These are phyloP conservation scores for Amylostereum areolatum DNA, from an alignment of 1,284 basidiomycete species.

Conservation along the genomic window DNA sequence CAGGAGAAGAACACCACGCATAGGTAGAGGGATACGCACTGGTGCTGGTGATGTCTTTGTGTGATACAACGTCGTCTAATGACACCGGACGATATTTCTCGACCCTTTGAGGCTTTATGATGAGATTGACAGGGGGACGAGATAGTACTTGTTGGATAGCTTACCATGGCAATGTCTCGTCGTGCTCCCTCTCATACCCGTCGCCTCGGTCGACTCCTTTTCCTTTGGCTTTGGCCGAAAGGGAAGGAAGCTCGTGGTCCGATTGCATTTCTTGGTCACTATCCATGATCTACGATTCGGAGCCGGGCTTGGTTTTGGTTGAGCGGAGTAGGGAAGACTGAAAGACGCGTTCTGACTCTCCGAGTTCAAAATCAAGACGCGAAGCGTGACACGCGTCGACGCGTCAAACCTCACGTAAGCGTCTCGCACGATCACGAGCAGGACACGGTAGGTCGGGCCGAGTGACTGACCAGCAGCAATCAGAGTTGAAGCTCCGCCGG, in stretches of 20 bases:
- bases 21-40: constrained; percentile 48
- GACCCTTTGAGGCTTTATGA: constrained; percentile 54
- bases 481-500: too few species aligned
- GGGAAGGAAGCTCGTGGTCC: constrained; percentile 34
- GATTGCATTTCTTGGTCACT: constrained; percentile 50
- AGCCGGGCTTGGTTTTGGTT: not conserved
- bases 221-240: constrained; percentile 55
- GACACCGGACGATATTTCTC: constrained; percentile 92
- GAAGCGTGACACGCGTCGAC: too few species aligned
- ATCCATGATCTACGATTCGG: constrained; percentile 33
- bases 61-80: constrained; percentile 89
- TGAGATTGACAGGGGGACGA: constrained; percentile 2
- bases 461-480: too few species aligned
- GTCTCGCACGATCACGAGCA: not conserved
- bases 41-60: constrained; percentile 88
- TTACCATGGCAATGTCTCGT: constrained; percentile 72
- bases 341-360: not conserved
- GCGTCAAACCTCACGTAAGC: too few species aligned
- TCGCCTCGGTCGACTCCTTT: constrained; percentile 43
- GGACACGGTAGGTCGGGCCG: not conserved
- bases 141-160: constrained; percentile 15
- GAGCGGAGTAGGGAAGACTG: not conserved
- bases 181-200: constrained; percentile 28
- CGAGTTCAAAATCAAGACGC: not conserved
- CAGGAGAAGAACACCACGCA: constrained; percentile 3